Evolutionary conservation across 805 yeast species (phyloP), one percentile per base, ranked within the genome.

Genomic region (Schwanniomyces sp.): DNA sequence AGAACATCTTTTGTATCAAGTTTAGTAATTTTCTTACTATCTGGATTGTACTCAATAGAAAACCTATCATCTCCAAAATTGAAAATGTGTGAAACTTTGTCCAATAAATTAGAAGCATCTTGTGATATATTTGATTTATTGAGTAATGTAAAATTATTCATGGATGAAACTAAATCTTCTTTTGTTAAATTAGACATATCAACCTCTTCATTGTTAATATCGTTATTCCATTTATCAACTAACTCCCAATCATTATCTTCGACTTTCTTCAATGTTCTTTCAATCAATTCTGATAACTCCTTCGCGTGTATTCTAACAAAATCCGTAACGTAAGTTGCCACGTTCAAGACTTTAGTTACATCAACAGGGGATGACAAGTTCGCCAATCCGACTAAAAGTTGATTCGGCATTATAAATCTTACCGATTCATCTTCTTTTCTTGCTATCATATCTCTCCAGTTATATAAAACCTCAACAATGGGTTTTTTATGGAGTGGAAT

Each of bases 381-480:
- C 5, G 83, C 83, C 39, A 94, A 64, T 0, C 85, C 75, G 0
- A 85, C 83, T 34, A 94, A 61, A 11, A 85, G 63, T 56, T 86
- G 94, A 59, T 89, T 91, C 5, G 96, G 81, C 92, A 91, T 85
- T 12, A 94, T 74, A 57, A 73, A 92, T 50, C 95, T 74, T 2
- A 86, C 81, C 2, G 96, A 87, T 67, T 94, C 99, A 63, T 94
- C 99, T 41, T 80, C 76, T 34, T 70, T 55, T 53, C 95, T 76
- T 1, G 97, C 98, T 30, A 78, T 59, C 1, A 50, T 43, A 62
- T 94, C 98, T 64, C 99, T 80, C 97, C 97, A 94, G 38, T 80
- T 74, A 56, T 79, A 88, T 16, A 94, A 69, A 0, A 69, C 80
- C 51, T 76, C 81, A 14, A 88, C 75, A 6, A 90, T 62, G 0